Evolutionary conservation across 352 stramenopile species (phyloP).

Genomic region (Phytophthora vignae): DNA sequence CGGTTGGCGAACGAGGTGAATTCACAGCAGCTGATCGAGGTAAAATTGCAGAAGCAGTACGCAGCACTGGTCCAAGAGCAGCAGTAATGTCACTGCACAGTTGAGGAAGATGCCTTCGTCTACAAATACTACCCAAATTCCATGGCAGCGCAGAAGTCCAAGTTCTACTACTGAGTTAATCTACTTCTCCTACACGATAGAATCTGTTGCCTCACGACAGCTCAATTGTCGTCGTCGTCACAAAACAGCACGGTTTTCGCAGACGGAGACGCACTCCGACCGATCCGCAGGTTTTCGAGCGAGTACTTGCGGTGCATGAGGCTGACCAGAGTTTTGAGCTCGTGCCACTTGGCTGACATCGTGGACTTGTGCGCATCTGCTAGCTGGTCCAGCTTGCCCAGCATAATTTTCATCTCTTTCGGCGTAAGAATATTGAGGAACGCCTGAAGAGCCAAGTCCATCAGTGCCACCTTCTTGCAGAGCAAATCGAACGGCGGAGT

Average conservation of each 20-base stretch:
- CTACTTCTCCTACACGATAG: not conserved
- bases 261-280: conserved; percentile 45
- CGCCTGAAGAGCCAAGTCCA: conserved; percentile 82
- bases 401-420: conserved; percentile 73
- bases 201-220: not conserved
- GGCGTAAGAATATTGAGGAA: conserved; percentile 80
- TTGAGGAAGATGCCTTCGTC: not conserved
- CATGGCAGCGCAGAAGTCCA: not conserved
- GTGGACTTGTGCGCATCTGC: conserved; percentile 80
- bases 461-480: conserved; percentile 85
- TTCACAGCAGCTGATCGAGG: conserved; percentile 75
- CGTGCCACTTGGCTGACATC: conserved; percentile 86
- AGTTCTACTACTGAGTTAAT: not conserved
- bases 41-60: conserved; percentile 84
- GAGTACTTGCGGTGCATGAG: conserved; percentile 90
- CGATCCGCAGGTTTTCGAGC: conserved; percentile 77
- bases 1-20: conserved; percentile 81
- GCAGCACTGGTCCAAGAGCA: conserved; percentile 54
- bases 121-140: conserved; percentile 1
- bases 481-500: conserved; percentile 72
- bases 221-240: conserved; percentile 36
- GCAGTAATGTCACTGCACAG: conserved; percentile 13
- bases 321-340: conserved; percentile 87
- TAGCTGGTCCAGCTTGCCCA: conserved; percentile 77
- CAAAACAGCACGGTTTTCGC: conserved; percentile 59